Conservation (phyloP, 371 early-diverging fungal species). For the Quaeritorhiza haematococci region DNA sequence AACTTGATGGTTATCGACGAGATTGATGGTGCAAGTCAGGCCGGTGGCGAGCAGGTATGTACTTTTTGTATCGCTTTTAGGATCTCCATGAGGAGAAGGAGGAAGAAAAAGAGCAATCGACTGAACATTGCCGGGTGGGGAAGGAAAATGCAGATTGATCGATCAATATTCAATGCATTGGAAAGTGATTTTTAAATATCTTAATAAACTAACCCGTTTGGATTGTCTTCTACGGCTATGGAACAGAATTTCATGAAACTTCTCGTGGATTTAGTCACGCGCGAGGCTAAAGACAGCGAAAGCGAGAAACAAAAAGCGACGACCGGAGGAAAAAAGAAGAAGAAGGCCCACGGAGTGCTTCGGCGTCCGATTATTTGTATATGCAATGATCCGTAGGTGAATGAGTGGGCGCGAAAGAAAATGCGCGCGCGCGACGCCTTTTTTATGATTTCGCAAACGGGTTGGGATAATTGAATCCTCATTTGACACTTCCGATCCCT, state of each 20-base stretch:
- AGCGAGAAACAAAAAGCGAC: too few relatives aligned
- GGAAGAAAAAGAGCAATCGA: neutral
- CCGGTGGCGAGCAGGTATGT: conserved; percentile 51
- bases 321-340: neutral
- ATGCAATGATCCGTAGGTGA: conserved; percentile 85
- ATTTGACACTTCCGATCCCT: too few relatives aligned
- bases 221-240: too few relatives aligned
- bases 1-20: conserved; percentile 91
- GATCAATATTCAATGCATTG: too few relatives aligned
- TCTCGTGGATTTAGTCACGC: conserved; percentile 51
- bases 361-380: conserved; percentile 95
- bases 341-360: conserved; percentile 36
- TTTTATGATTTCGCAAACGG: too few relatives aligned
- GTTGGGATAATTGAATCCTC: too few relatives aligned
- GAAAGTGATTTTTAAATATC: neutral
- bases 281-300: conserved; percentile 21
- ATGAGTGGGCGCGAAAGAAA: neutral
- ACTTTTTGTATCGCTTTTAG: neutral
- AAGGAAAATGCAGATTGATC: too few relatives aligned
- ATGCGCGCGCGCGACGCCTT: neutral
- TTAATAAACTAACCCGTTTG: neutral
- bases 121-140: too few relatives aligned
- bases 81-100: neutral
- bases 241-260: conserved; percentile 73
- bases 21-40: conserved; percentile 85